phyloP scores from a whole-genome alignment of 257 asterid genomes.

The Forsythia viridissima region DNA sequence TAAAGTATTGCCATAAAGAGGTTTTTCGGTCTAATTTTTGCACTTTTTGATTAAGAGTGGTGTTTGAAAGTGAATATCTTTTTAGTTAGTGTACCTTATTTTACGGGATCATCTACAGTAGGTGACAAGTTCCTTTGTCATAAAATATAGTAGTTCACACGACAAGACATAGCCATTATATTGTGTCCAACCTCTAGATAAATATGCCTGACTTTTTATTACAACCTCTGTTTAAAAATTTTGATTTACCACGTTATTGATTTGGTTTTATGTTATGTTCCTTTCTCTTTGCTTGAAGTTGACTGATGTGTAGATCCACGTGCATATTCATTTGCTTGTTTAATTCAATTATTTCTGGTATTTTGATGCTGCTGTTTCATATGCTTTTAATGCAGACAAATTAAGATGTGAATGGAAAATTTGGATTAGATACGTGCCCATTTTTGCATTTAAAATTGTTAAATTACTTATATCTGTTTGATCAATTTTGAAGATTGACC shows the following conservation, averaged over 20 bases:
- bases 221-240: not conserved
- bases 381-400: not conserved
- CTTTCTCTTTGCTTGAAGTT: not conserved
- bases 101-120: not conserved
- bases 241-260: not conserved
- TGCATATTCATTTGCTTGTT: not conserved
- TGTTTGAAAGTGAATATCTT: not conserved
- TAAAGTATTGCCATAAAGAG: not conserved
- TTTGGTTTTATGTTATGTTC: not conserved
- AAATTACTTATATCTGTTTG: too few relatives aligned
- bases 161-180: too few relatives aligned
- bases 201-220: not conserved
- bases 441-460: not conserved
- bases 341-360: not conserved
- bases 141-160: not conserved
- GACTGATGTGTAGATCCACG: not conserved
- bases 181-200: too few relatives aligned
- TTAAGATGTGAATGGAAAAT: slow-evolving; percentile 7
- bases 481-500: too few relatives aligned
- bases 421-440: not conserved
- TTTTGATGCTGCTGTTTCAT: not conserved
- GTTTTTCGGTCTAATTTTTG: slow-evolving; percentile 8
- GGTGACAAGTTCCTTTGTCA: not conserved
- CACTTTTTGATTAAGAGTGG: not conserved
- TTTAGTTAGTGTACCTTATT: not conserved